Percentiles rank a stretch among this genome's conserved stretches.
Evolutionary conservation across 192 early-diverging fungal genomes (phyloP).

Genomic region (Coemansia sp.): DNA sequence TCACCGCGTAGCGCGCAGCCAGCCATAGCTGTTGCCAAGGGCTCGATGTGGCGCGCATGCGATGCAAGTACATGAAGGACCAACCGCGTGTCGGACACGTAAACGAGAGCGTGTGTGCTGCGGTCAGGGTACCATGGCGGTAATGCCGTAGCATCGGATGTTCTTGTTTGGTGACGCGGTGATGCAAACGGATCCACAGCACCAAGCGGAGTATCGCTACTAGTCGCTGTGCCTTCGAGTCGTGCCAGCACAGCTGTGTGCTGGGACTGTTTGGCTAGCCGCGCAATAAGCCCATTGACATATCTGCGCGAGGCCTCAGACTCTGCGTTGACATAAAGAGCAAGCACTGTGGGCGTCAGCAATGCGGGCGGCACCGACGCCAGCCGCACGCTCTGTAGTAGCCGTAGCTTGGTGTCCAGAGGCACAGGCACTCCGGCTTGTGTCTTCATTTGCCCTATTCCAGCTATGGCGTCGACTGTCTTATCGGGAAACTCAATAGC

Average conservation of each 20-base stretch:
- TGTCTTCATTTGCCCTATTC: constrained; percentile 2
- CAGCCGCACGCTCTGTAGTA: constrained; percentile 21
- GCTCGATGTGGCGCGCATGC: constrained; percentile 8
- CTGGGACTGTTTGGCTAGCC: constrained; percentile 3
- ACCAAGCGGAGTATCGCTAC: background rate
- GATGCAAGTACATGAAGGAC: constrained; percentile 36
- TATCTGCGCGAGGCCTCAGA: constrained; percentile 15
- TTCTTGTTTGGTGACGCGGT: background rate
- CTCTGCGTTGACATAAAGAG: constrained; percentile 25
- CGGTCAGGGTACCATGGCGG: constrained; percentile 7
- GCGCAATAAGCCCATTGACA: constrained; percentile 27
- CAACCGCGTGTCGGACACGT: constrained; percentile 16
- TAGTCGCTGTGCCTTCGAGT: constrained; percentile 11
- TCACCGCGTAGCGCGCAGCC: background rate
- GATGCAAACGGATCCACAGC: constrained; percentile 24
- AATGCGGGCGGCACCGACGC: constrained; percentile 30
- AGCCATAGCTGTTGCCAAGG: background rate
- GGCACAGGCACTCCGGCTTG: constrained; percentile 1
- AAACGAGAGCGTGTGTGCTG: constrained; percentile 23
- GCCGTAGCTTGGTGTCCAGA: constrained; percentile 27
- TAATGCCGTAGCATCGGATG: background rate
- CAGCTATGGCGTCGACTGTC: constrained; percentile 16
- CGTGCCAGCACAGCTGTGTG: constrained; percentile 9
- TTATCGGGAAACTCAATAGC: constrained; percentile 16
- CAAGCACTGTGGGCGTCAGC: constrained; percentile 13